Conservation (phyloP, 2,329 filamentous ascomycete species). For the Mycosphaerella arachidis region DNA sequence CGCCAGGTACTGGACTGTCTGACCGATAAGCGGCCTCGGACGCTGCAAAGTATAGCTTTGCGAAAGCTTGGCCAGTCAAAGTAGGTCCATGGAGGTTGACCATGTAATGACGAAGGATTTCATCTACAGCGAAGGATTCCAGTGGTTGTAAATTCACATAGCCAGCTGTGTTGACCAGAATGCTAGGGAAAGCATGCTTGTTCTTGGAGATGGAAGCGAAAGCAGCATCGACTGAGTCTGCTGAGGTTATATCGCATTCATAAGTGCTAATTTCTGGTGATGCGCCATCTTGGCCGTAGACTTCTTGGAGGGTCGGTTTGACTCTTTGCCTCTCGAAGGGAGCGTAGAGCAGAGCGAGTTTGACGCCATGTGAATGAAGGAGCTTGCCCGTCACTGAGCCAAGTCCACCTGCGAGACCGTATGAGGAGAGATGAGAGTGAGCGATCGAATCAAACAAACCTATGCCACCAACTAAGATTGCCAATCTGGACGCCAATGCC, state of each 20-base stretch:
- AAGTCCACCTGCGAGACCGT: constrained; percentile 34
- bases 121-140: constrained; percentile 41
- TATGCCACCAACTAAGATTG: neutral
- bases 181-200: constrained; percentile 28
- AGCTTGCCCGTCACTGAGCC: constrained; percentile 42
- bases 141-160: constrained; percentile 46
- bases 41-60: constrained; percentile 36
- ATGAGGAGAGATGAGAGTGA: neutral
- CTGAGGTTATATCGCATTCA: constrained; percentile 35
- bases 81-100: constrained; percentile 45
- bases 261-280: constrained; percentile 26
- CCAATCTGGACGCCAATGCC: neutral
- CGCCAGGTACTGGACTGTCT: constrained; percentile 20
- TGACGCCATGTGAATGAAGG: constrained; percentile 40
- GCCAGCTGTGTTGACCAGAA: constrained; percentile 35
- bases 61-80: constrained; percentile 45
- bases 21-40: constrained; percentile 10
- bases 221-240: constrained; percentile 26
- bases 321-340: constrained; percentile 42
- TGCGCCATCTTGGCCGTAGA: constrained; percentile 31
- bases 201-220: constrained; percentile 27
- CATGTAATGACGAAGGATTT: constrained; percentile 41
- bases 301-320: constrained; percentile 34
- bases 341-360: constrained; percentile 45
- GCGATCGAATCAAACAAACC: neutral